Evolutionary conservation across 306 rosid genomes (phyloP).

Genomic region (Delonix regia): DNA sequence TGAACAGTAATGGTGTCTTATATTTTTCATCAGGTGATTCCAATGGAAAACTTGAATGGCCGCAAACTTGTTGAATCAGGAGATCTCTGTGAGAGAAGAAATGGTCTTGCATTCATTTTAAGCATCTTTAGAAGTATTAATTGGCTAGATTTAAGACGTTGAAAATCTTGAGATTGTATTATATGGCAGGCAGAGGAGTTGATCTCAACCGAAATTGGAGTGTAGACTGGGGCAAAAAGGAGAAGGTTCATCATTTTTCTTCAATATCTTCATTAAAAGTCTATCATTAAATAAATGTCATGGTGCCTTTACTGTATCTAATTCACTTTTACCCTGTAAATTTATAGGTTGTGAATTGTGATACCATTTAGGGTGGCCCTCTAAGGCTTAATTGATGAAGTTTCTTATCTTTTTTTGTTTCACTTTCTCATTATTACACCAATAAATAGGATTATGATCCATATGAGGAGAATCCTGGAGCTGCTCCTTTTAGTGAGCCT

Average conservation of each 20-base stretch:
- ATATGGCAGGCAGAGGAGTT: constrained; percentile 91
- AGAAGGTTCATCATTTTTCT: constrained; percentile 62
- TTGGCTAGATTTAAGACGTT: constrained; percentile 31
- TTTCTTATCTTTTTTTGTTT: constrained; percentile 29
- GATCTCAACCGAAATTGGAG: constrained; percentile 99
- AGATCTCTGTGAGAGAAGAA: constrained; percentile 95
- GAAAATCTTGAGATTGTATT: constrained; percentile 42
- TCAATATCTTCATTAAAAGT: constrained; percentile 6
- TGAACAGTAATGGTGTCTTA: constrained; percentile 37
- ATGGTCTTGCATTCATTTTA: constrained; percentile 59
- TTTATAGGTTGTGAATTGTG: neutral
- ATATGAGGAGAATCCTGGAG: constrained; percentile 96
- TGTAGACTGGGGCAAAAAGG: constrained; percentile 99
- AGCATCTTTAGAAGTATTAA: constrained; percentile 18
- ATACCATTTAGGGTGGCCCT: neutral
- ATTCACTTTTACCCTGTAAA: constrained; percentile 19
- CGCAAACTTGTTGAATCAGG: constrained; percentile 90
- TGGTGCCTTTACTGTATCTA: constrained; percentile 7
- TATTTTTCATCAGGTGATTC: constrained; percentile 71
- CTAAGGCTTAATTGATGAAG: constrained; percentile 7
- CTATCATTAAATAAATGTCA: neutral
- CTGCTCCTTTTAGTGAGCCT: constrained; percentile 93
- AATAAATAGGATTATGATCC: constrained; percentile 89
- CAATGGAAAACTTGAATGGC: constrained; percentile 92
- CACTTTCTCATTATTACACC: constrained; percentile 28